Conservation (phyloP, 1,284 basidiomycete species). For the Leccinum solheimii region DNA sequence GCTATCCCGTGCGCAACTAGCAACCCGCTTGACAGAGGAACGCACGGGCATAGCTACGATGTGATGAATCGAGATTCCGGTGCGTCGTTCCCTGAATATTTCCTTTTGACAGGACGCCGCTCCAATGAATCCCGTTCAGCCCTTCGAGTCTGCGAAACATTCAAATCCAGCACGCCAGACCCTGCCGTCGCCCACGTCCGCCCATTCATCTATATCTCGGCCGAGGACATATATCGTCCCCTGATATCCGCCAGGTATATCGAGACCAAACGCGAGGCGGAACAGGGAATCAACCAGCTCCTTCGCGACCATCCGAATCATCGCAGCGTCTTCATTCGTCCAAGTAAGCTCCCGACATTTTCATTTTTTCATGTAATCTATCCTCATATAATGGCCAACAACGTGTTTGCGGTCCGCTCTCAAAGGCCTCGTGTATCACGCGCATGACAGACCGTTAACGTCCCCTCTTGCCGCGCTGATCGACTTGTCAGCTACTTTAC, state of each 20-base stretch:
- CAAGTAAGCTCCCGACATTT: constrained; percentile 57
- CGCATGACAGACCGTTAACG: constrained; percentile 86
- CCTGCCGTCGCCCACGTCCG: constrained; percentile 42
- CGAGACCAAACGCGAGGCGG: constrained; percentile 88
- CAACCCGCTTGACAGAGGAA: constrained; percentile 62
- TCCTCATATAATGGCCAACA: constrained; percentile 11
- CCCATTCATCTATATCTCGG: constrained; percentile 92
- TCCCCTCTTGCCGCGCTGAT: constrained; percentile 85
- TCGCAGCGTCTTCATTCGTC: constrained; percentile 78
- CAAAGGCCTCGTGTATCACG: constrained; percentile 92
- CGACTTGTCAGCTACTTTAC: constrained; percentile 73
- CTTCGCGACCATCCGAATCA: constrained; percentile 44
- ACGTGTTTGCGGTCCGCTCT: constrained; percentile 12
- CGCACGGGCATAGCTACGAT: constrained; percentile 57
- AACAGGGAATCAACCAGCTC: constrained; percentile 61
- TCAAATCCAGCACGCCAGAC: constrained; percentile 48
- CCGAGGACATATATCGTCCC: constrained; percentile 90
- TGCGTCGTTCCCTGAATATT: constrained; percentile 40
- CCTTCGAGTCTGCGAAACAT: constrained; percentile 72
- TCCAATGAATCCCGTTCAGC: constrained; percentile 44
- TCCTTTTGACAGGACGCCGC: constrained; percentile 5
- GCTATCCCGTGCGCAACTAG: constrained; percentile 43
- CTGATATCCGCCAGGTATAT: constrained; percentile 86
- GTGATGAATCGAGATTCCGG: constrained; percentile 88
- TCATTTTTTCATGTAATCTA: constrained; percentile 4